Conservation (phyloP, 306 rosid species). For the Vigna nakashimae region DNA sequence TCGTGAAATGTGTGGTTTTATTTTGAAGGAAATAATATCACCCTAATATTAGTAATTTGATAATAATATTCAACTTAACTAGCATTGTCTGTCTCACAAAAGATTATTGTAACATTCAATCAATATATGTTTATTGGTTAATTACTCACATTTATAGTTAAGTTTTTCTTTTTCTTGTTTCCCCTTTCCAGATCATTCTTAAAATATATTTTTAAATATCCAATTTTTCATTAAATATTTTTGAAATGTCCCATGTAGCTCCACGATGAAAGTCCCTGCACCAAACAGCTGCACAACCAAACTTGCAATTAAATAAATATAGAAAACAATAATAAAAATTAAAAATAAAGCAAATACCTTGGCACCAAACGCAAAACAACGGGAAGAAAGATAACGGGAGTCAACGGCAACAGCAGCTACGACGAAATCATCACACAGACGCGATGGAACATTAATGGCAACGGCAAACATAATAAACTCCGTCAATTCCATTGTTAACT, state of each 20-base stretch:
- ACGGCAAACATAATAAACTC: constrained; percentile 47
- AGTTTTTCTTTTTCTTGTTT: neutral
- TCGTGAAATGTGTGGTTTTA: too few relatives aligned
- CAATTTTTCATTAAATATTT: neutral
- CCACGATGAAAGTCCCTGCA: constrained; percentile 15
- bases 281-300: constrained; percentile 34
- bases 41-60: too few relatives aligned
- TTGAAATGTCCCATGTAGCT: neutral
- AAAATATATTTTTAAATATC: neutral
- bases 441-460: constrained; percentile 39
- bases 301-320: constrained; percentile 28
- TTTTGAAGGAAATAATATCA: too few relatives aligned
- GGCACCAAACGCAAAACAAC: constrained; percentile 38
- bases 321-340: neutral
- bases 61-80: too few relatives aligned
- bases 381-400: constrained; percentile 35
- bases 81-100: too few relatives aligned
- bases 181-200: neutral
- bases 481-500: constrained; percentile 37
- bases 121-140: too few relatives aligned
- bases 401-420: constrained; percentile 21
- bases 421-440: constrained; percentile 33
- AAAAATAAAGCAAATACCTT: constrained; percentile 49
- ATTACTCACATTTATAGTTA: neutral
- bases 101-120: too few relatives aligned